Evolutionary conservation across 768 basidiomycete species (phyloP), one percentile per base, ranked within the genome.

Genomic region (Mycena latifolia): DNA sequence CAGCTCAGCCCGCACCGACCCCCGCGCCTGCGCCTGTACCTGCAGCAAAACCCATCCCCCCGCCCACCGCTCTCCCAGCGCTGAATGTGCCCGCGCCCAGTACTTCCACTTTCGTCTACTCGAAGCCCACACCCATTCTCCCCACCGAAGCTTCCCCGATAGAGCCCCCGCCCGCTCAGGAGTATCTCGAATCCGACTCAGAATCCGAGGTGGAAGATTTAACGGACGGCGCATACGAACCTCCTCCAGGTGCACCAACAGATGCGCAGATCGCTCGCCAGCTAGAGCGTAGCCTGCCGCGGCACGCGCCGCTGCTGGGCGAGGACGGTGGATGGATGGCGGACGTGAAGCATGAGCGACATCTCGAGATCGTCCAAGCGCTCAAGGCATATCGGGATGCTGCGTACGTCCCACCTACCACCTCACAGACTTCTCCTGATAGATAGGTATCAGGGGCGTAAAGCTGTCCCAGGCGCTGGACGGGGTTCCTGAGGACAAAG

Each of bases 301-400:
- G 85, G 66, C 94, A 92, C 90, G 20, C 54, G 28, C 84, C 88
- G 64, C 90, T 92, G 1, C 83, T 89, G 72, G 85, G 85, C 39
- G 87, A 89, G 65, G 80, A 85, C 59, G 93, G 92, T 1, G 85
- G 84, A 75, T 92, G 90, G 90, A 86, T 88, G 82, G 81, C 81
- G 35, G 85, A 87, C 39, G 77, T 83, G 4, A 76, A 78, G 62
- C 78, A 92, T 86, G 88, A 89, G 55, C 83, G 84, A 8, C 81
- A 84, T 67, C 66, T 84, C 31, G 88, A 89, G 63, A 82, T 93
- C 62, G 80, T 92, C 55, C 80, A 86, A 69, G 82, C 86, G 37
- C 79, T 93, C 69, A 89, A 89, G 74, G 82, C 79, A 31, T 84
- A 89, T 74, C 89, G 90, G 72, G 91, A 92, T 73, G 78, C 82